Percentiles rank a stretch among this genome's conserved stretches.
Conservation (phyloP, 306 rosid genomes). For the Fragaria nilgerrensis region DNA sequence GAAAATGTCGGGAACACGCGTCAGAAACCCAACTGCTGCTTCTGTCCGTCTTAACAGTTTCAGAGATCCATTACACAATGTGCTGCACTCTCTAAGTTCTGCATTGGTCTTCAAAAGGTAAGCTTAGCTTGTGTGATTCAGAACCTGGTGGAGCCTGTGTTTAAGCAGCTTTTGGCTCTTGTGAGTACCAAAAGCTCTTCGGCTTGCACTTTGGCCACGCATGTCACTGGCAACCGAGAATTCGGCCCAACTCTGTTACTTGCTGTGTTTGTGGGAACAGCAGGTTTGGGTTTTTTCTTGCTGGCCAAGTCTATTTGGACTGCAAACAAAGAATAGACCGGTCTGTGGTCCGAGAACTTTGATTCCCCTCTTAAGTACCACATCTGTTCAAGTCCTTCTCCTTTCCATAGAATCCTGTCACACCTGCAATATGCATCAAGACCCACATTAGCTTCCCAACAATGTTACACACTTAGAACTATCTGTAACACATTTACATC, state of each 20-base stretch:
- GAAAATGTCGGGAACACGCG: slow-evolving; percentile 9
- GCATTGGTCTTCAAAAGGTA: not conserved
- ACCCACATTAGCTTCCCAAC: not conserved
- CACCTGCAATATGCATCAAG: slow-evolving; percentile 52
- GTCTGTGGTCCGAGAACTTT: slow-evolving; percentile 93
- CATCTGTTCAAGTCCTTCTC: slow-evolving; percentile 68
- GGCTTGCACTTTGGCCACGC: slow-evolving; percentile 65
- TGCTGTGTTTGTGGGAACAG: not conserved
- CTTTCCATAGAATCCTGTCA: slow-evolving; percentile 92
- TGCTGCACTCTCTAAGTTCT: not conserved
- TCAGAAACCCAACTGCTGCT: not conserved
- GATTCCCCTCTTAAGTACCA: slow-evolving; percentile 83
- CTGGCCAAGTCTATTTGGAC: slow-evolving; percentile 40
- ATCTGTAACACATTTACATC: not conserved
- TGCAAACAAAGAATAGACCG: slow-evolving; percentile 67
- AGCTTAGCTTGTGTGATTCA: not conserved
- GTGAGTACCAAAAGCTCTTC: slow-evolving; percentile 67
- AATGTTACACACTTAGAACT: not conserved
- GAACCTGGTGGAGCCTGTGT: slow-evolving; percentile 7
- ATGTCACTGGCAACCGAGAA: slow-evolving; percentile 35
- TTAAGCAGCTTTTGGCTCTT: slow-evolving; percentile 23
- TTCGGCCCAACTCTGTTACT: slow-evolving; percentile 16
- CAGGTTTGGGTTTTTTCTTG: slow-evolving; percentile 18
- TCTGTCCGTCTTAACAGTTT: not conserved
- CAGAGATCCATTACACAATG: not conserved